phyloP scores from a whole-genome alignment of 78 protist species.

The Bigelowiella natans region DNA sequence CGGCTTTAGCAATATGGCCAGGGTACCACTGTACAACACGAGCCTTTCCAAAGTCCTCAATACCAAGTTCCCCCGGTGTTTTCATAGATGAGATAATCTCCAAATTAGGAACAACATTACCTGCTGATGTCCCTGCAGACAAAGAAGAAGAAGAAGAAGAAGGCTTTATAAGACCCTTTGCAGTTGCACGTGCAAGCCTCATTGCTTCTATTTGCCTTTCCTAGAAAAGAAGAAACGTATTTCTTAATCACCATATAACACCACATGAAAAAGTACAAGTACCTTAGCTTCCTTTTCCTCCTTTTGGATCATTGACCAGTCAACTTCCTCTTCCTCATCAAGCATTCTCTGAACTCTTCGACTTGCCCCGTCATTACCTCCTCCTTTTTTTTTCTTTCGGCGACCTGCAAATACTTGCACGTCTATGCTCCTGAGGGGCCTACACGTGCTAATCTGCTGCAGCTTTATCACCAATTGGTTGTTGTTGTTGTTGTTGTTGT shows the following conservation, averaged over 20 bases:
- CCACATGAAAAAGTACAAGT: not conserved
- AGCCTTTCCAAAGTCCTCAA: not conserved
- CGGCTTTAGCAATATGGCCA: not conserved
- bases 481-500: too few species aligned
- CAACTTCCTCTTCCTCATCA: not conserved
- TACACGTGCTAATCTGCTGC: too few species aligned
- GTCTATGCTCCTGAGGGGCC: too few species aligned
- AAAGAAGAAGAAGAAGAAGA: too few species aligned
- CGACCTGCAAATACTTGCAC: too few species aligned
- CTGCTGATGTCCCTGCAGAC: too few species aligned
- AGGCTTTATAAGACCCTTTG: not conserved
- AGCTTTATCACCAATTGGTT: too few species aligned
- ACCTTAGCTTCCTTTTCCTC: not conserved
- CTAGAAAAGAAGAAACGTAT: too few species aligned
- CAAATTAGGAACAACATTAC: too few species aligned
- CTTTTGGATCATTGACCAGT: not conserved
- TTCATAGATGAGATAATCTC: not conserved
- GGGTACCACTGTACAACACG: not conserved
- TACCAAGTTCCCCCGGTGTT: not conserved
- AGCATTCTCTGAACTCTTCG: not conserved
- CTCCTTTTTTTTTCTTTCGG: too few species aligned
- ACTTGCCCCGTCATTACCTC: too few species aligned
- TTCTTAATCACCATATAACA: not conserved
- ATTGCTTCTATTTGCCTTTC: not conserved
- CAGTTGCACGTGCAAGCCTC: not conserved